Conservation (phyloP, 83 land plant genomes). For the Thuja plicata region DNA sequence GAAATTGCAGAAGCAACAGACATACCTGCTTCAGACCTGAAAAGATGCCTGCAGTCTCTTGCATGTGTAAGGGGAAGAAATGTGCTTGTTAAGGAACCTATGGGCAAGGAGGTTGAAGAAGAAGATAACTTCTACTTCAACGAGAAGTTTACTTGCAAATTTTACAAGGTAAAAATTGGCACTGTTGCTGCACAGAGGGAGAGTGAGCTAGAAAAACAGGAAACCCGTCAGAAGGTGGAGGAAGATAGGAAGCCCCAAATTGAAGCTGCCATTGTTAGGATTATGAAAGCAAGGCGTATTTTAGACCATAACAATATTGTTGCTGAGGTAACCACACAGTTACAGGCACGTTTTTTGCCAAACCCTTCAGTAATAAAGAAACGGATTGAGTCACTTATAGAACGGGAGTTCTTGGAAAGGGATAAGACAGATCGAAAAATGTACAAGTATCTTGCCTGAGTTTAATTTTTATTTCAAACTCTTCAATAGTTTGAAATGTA, state of each 20-base stretch:
- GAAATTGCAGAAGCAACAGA: conserved; percentile 94
- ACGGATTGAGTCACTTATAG: conserved; percentile 92
- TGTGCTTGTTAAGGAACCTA: conserved; percentile 90
- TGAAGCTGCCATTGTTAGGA: conserved; percentile 97
- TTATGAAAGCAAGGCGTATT: conserved; percentile 90
- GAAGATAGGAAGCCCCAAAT: conserved; percentile 98
- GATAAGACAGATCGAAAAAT: conserved; percentile 80
- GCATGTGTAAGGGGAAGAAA: conserved; percentile 97
- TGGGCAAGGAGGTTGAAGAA: conserved; percentile 92
- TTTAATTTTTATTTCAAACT: background rate
- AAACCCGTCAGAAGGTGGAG: conserved; percentile 95
- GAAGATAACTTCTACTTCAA: conserved; percentile 84
- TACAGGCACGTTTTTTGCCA: conserved; percentile 89
- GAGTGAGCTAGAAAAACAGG: conserved; percentile 96
- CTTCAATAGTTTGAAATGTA: background rate
- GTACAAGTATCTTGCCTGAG: conserved; percentile 92
- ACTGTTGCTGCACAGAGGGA: conserved; percentile 97
- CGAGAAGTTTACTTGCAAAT: conserved; percentile 84
- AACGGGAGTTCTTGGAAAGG: conserved; percentile 94
- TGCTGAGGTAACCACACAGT: conserved; percentile 93
- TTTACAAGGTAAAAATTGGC: conserved; percentile 92
- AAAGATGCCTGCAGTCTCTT: conserved; percentile 86
- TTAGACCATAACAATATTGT: conserved; percentile 93
- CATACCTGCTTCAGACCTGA: conserved; percentile 83
- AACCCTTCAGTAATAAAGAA: conserved; percentile 94